A percentile compares a stretch with the other conserved stretches of the same genome.
phyloP scores from a whole-genome alignment of 148 eudicot genomes.

The Nepenthes mirabilis region DNA sequence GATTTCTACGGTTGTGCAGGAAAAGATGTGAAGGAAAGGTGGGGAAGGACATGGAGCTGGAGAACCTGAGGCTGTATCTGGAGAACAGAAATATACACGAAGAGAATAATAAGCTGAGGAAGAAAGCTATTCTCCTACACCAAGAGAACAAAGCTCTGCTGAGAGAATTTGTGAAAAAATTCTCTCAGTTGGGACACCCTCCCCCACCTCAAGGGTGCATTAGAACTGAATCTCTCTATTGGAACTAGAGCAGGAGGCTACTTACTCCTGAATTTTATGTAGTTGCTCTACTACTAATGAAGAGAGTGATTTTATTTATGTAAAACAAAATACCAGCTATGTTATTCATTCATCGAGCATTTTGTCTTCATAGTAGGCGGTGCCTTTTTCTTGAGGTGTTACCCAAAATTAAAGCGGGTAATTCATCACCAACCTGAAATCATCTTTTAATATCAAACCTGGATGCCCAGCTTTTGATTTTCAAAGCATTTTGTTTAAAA shows the following conservation, averaged over 20 bases:
- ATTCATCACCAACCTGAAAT: no score
- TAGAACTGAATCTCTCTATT: not conserved
- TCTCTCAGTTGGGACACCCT: slow-evolving; percentile 2
- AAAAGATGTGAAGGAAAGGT: slow-evolving; percentile 12
- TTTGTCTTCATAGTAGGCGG: no score
- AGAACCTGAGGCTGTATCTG: slow-evolving; percentile 77
- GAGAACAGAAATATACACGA: slow-evolving; percentile 62
- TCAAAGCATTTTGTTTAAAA: no score
- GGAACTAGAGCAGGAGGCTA: not conserved
- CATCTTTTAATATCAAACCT: no score
- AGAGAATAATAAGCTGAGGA: slow-evolving; percentile 63
- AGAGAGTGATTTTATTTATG: no score
- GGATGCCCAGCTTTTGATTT: no score
- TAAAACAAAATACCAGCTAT: no score
- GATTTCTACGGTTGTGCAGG: slow-evolving; percentile 9
- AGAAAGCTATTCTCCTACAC: slow-evolving; percentile 44
- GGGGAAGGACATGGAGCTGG: slow-evolving; percentile 31
- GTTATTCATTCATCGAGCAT: no score
- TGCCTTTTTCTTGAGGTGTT: no score
- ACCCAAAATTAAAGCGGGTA: no score
- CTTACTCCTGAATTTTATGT: no score
- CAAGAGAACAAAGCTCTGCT: slow-evolving; percentile 61
- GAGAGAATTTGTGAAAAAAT: slow-evolving; percentile 38
- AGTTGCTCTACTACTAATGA: no score
- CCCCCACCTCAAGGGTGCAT: not conserved